Base-by-base conservation (phyloP, 371 early-diverging fungal species). In the Thermomucor indicae-seudaticae region DNA sequence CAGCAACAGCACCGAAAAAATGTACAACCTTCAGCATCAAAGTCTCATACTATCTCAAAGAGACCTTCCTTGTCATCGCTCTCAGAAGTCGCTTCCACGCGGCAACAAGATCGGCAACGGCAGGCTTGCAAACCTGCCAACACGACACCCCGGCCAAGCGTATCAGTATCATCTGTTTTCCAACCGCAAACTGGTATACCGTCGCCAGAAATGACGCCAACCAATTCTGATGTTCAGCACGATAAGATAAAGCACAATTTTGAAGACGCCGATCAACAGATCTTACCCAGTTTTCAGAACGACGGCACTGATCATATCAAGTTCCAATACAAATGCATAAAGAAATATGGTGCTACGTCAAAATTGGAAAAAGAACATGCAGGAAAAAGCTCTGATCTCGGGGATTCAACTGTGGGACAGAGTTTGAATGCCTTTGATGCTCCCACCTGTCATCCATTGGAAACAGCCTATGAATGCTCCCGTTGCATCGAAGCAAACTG, bases 301-400 rank as follows among this genome's bases (percentile, higher is more conserved):
- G n/a, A n/a, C n/a, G n/a, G n/a, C n/a, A n/a, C n/a, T n/a, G n/a
- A n/a, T n/a, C n/a, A n/a, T n/a, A n/a, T n/a, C n/a, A n/a, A n/a
- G 12, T 19, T 16, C 43, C 43, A 38, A 25, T 42, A 94, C 97
- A 51, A 91, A 30, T 20, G 30, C 47, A 39, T 6, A 29, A 30
- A 16, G 16, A n/a, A 32, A 10, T 24, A 46, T 31, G 19, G 11
- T 14, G 3, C 37, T 19, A 37, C 14, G 14, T 16, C 37, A 4
- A 11, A 16, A 16, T 16, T 37, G 37, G 37, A 37, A 37, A 10
- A 19, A 16, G 11, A 19, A 37, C 37, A 37, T 37, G 37, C 4
- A 16, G 37, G 10, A 37, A 37, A 37, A 11, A 19, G 19, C 3
- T 14, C 14, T 37, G 16, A n/a, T n/a, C n/a, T n/a, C n/a, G n/a